Evolutionary conservation across 164 flowering plant genomes (phyloP), one percentile per base, ranked within the genome.

Genomic region (Stephania japonica): DNA sequence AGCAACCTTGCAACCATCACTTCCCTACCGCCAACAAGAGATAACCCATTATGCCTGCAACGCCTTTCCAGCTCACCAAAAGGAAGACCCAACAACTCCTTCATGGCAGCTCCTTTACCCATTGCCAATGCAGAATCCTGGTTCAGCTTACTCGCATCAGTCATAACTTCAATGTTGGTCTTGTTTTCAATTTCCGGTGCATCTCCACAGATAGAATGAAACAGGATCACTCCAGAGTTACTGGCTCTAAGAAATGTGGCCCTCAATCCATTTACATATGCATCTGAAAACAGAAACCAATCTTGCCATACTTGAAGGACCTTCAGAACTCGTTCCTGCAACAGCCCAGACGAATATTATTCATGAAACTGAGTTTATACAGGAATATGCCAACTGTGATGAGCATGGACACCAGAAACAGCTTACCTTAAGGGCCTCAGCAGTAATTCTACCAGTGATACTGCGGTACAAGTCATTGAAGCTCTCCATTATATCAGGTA

Each of bases 291-390:
- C 43, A 96, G 90, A 85, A 96, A 96, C 99, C 99, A 96, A 71
- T 96, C 99, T 75, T 98, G 83, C 99, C 99, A 96, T 38, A 93
- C 99, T 87, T 93, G 98, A 75, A 96, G 90, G 73, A 96, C 98
- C 84, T 96, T 96, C 75, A 93, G 70, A 68, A 96, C 97, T 19
- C 98, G 88, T 81, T 96, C 99, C 99, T 96, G 84, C 42, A 80
- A 23, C 66, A 75, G 26, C 12, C 32, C 66, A 78, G 24, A 16
- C 11, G 49, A 70, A 70, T 24, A 65, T 74, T 16, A 68, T 4
- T 59, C 21, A 32, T 32, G 8, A 19, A 50, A 56, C 63, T 14
- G 14, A 59, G 32, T 14, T 41, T 50, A 24, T 13, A 6, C 38
- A 59, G 23, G 24, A 61, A 42, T 65, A 64, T 56, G 71, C 59